Evolutionary conservation across 2,329 filamentous ascomycete species (phyloP), one percentile per base, ranked within the genome.

Genomic region (Xylaria sp.): DNA sequence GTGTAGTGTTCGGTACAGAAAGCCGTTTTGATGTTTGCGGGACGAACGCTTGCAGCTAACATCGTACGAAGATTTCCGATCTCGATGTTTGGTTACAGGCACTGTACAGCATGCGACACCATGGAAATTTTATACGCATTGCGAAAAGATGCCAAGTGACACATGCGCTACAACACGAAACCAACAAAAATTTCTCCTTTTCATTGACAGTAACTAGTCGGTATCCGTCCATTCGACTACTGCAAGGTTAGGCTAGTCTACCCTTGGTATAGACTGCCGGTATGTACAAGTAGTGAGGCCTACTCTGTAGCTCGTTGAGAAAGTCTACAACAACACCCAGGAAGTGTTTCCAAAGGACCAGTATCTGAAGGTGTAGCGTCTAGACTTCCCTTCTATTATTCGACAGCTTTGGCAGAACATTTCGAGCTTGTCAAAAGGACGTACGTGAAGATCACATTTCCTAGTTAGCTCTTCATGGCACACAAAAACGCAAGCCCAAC

Each of bases 281-380:
- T 43, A 63, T 23, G 52, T 41, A 64, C 43, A 59, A 53, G 62
- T 65, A 60, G 62, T 43, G n/a, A n/a, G n/a, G n/a, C n/a, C n/a
- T n/a, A n/a, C n/a, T n/a, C n/a, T n/a, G n/a, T n/a, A n/a, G 13
- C 41, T 45, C 41, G 23, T 15, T 10, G 25, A 25, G 23, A 55
- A 53, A 46, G 57, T 34, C 60, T 56, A 60, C 18, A 32, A 41
- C 32, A 48, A 39, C 5, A 46, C n/a, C 18, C 28, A 6, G 13
- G 8, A 60, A 36, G 43, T 53, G 15, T 34, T 18, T 8, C 13
- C 7, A 15, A 50, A 10, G 30, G 48, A 13, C 20, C 13, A 34
- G 36, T 10, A 23, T 15, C 25, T 25, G 12, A 34, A 36, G 30
- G 30, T 13, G n/a, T 3, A 34, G 50, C 15, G 34, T 6, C 9